Base-by-base conservation (phyloP, 2,329 filamentous ascomycete genomes). In the Sordariomycetes sp. region DNA sequence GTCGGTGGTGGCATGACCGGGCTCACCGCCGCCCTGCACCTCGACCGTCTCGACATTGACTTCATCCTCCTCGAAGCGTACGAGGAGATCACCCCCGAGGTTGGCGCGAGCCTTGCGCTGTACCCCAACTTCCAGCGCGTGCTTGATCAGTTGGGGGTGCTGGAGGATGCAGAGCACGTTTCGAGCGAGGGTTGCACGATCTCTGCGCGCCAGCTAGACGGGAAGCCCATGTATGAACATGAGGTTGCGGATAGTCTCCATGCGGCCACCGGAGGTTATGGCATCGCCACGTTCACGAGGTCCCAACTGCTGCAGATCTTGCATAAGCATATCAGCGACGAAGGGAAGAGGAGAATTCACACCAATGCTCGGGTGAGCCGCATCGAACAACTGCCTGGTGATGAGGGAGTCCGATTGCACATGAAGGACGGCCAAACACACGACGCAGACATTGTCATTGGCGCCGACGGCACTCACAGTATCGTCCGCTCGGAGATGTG, bases 1-100 rank as follows among this genome's bases (percentile, higher is more conserved):
- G 33, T 39, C 14, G 37, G 37, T 9, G 37, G 37, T 23, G 32
- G 32, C 17, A 35, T 39, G 24, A 15, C 37, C 16, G 37, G 37
- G 10, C 37, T 39, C 16, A n/a, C 27, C n/a, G 10, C 21, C 25
- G 33, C 24, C 27, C 33, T 26, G 10, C 18, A 18, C 14, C 33
- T 35, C 15, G 25, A 35, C 11, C 24, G 25, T 2, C 25, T 35
- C 6, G 24, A 14, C 8, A 35, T 35, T 7, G 24, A 29, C 15
- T 35, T 29, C 21, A 11, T 26, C 11, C n/a, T 35, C 10, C 25
- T 35, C 20, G 33, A 35, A n/a, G 17, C n/a, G 7, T 19, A 34
- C 20, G 25, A 21, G 9, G 24, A 35, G 15, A 30, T 35, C 7
- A 20, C 17, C 6, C 33, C 33, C 18, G 19, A 35, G 12, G 18